Evolutionary conservation across 164 flowering plant genomes (phyloP).

Genomic region (Magnolia changhungtana): DNA sequence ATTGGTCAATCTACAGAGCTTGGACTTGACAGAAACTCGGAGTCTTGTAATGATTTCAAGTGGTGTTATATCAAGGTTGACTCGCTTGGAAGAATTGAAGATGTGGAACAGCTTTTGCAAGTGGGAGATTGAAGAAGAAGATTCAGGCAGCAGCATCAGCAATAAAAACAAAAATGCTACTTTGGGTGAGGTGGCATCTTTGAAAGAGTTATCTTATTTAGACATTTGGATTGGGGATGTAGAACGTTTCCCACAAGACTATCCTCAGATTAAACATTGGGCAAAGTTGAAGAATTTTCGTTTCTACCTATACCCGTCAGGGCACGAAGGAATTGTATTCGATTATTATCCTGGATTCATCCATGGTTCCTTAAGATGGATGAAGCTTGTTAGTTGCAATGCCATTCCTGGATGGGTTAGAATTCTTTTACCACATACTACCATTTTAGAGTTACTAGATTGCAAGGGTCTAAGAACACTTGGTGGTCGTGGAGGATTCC

Average conservation of each 20-base stretch:
- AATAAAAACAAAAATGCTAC: not conserved
- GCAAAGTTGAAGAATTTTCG: not conserved
- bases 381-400: not conserved
- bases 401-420: not conserved
- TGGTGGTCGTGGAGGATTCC: not conserved
- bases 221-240: not conserved
- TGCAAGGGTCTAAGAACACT: not conserved
- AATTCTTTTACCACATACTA: not conserved
- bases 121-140: not conserved
- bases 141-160: not conserved
- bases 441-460: no score
- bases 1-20: not conserved
- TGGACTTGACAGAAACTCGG: not conserved
- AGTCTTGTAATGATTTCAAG: not conserved
- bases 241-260: not conserved
- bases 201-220: not conserved
- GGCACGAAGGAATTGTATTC: no score
- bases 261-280: not conserved
- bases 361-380: not conserved
- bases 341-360: no score
- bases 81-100: conserved; percentile 5
- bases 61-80: conserved; percentile 6
- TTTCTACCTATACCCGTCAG: not conserved
- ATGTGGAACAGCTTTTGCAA: not conserved
- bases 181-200: not conserved